phyloP scores from a whole-genome alignment of 257 asterid genomes.

The Nemophila menziesii region DNA sequence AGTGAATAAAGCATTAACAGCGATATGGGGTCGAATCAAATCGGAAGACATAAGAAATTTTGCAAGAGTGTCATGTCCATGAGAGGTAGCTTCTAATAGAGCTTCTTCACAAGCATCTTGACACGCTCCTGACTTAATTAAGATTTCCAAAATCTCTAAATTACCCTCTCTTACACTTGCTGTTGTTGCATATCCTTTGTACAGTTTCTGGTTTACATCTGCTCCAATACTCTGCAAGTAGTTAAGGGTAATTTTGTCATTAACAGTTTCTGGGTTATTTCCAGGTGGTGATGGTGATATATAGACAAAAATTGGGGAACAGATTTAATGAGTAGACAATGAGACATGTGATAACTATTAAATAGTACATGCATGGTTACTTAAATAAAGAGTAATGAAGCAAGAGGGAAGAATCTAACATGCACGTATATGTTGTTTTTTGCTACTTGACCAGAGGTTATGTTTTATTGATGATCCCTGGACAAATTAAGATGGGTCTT shows the following conservation, averaged over 20 bases:
- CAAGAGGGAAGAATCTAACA: not conserved
- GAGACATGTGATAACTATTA: conserved; percentile 12
- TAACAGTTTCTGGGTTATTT: not conserved
- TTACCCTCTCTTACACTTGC: conserved; percentile 74
- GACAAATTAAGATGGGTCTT: conserved; percentile 9
- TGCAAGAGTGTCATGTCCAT: conserved; percentile 43
- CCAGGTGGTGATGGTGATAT: not conserved
- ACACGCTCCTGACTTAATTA: conserved; percentile 68
- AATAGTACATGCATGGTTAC: conserved; percentile 10
- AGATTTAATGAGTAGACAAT: conserved; percentile 9
- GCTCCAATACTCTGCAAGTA: conserved; percentile 52
- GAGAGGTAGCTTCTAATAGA: conserved; percentile 60
- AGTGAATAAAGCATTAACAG: conserved; percentile 56
- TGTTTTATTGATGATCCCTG: not conserved
- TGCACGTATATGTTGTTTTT: not conserved
- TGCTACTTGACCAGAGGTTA: not conserved
- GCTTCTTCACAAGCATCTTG: conserved; percentile 91
- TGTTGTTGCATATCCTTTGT: conserved; percentile 51
- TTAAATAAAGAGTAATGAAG: conserved; percentile 2
- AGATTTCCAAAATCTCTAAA: conserved; percentile 47
- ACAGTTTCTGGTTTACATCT: conserved; percentile 55
- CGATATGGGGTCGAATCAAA: conserved; percentile 59
- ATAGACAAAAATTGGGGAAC: conserved; percentile 9
- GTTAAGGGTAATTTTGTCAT: not conserved
- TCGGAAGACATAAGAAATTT: conserved; percentile 62